Base-by-base conservation (phyloP, 257 asterid genomes). In the Penstemon barbatus region DNA sequence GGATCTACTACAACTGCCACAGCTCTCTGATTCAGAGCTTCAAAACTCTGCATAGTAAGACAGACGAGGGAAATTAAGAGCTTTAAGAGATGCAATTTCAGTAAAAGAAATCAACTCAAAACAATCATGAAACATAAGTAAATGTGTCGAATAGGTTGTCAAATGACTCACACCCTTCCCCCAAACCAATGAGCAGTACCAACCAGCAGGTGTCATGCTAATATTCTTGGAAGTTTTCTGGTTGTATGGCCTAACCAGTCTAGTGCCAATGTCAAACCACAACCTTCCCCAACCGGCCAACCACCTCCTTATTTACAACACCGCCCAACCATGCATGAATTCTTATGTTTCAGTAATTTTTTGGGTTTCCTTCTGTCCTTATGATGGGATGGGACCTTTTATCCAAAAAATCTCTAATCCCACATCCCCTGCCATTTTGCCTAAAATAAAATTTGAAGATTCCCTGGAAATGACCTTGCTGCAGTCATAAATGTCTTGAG, bases 1-100 rank as follows among this genome's bases (percentile, higher is more conserved):
- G 99, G 99, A 73, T 94, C 99, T 72, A 94, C 99, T 69, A 94
- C 99, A 57, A 94, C 99, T 13, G 97, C 99, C 36, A 91, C 97
- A 5, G 99, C 99, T 78, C 95, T 80, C 83, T 94, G 97, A 62
- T 94, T 94, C 76, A 94, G 74, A 72, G 99, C 99, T 82, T 94
- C 99, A 80, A 94, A 94, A 85, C 99, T 91, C 98, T 91, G 84
- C 82, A 74, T 43, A 10, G 68, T 61, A 75, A 70, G 61, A 68
- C 62, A 72, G 63, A 68, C n/a, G 55, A 12, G 8, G 40, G n/a
- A n/a, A 41, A 54, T 44, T 57, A 50, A 72, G 36, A 9, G 46
- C 63, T 68, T 19, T 8, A 45, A 57, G 57, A 46, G 42, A 19
- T 46, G 54, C 61, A 25, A 44, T 59, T 64, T 9, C 19, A 48